Base-by-base conservation (phyloP, 345 rosid genomes). In the Gossypium bickii region DNA sequence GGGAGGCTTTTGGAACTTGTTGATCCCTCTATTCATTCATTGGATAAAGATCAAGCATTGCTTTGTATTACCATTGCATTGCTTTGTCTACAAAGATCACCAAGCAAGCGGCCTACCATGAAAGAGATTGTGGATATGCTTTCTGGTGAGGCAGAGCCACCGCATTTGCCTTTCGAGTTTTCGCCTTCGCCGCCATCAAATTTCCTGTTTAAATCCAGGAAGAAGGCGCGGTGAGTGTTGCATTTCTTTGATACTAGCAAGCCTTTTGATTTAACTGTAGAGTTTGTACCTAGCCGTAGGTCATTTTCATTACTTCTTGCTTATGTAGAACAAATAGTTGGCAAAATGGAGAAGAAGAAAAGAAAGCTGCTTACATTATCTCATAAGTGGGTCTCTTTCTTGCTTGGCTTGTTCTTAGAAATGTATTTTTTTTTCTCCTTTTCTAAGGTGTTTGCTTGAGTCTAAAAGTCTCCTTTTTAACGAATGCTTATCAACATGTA, bases 121-220 rank as follows among this genome's bases (percentile, higher is more conserved):
- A 87, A 85, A 72, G 90, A 89, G 67, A 85, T 87, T 71, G 93
- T 89, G 51, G 80, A 78, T 77, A 87, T 91, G 90, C 92, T 91
- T 62, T 79, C 92, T 0, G 97, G 97, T 62, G 85, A 78, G 62
- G 67, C 81, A 22, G 90, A 91, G 78, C 86, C 90, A 17, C 97
- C 97, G 0, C 85, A 85, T 77, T 84, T 91, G 80, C 97, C 97
- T 5, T 82, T 85, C 66, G 93, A 91, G 72, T 91, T 91, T 70
- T 91, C 93, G 0, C 97, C 97, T 0, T 91, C 93, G 0, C 93
- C 97, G 16, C 97, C 92, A 11, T 78, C 84, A 69, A 82, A 86
- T 59, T 85, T 88, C 65, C 86, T 81, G 29, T 88, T 85, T n/a
- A 86, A 85, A 62, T 82, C 89, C n/a, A 81, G 85, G 83, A 85